phyloP scores from a whole-genome alignment of 23 red algal genomes.

The Agarophyton chilense region DNA sequence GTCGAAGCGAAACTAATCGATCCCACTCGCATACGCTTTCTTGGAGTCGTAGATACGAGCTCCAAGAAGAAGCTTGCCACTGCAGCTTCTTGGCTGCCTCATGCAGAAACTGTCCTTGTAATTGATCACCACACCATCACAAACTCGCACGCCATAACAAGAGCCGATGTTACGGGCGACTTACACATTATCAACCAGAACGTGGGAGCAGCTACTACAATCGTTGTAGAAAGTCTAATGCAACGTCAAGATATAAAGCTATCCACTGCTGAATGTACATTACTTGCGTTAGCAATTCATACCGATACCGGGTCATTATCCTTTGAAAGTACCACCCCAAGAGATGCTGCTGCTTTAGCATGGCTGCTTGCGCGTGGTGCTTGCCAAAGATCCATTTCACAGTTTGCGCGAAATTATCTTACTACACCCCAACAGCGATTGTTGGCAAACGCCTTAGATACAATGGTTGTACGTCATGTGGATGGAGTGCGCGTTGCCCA shows the following conservation, averaged over 20 bases:
- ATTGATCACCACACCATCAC: slow-evolving; percentile 50
- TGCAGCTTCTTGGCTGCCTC: slow-evolving; percentile 17
- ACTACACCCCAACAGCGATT: slow-evolving; percentile 49
- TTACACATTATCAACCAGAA: slow-evolving; percentile 31
- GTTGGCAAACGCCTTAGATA: slow-evolving; percentile 52
- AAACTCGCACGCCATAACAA: slow-evolving; percentile 36
- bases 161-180: slow-evolving; percentile 6
- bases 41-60: slow-evolving; percentile 64
- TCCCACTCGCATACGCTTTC: slow-evolving; percentile 37
- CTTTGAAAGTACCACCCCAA: slow-evolving; percentile 62
- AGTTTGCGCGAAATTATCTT: slow-evolving; percentile 59
- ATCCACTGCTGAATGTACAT: slow-evolving; percentile 44
- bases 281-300: slow-evolving; percentile 67
- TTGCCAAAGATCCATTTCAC: slow-evolving; percentile 49
- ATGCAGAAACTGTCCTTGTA: slow-evolving; percentile 37
- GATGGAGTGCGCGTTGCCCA: slow-evolving; percentile 40
- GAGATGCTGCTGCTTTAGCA: slow-evolving; percentile 56
- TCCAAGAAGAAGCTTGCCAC: slow-evolving; percentile 27
- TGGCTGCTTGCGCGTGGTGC: slow-evolving; percentile 54
- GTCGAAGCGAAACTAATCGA: slow-evolving; percentile 45
- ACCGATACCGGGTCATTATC: slow-evolving; percentile 54
- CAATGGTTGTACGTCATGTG: background rate
- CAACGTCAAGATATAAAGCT: slow-evolving; percentile 9
- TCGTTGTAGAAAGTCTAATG: slow-evolving; percentile 66
- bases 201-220: slow-evolving; percentile 59